phyloP scores from a whole-genome alignment of 495 filamentous ascomycete genomes.

The Tirmania nivea region DNA sequence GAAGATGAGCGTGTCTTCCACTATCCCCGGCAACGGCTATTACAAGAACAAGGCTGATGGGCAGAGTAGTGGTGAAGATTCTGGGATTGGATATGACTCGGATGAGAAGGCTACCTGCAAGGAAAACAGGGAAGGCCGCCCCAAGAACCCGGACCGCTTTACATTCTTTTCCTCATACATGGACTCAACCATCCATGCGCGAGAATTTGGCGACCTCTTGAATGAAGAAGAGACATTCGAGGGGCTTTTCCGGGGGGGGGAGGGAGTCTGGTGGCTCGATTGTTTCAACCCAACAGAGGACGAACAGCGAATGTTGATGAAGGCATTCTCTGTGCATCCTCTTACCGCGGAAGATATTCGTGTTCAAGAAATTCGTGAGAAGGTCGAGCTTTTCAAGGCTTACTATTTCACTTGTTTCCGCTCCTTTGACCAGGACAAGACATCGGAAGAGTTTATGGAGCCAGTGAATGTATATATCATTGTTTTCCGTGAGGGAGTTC shows the following conservation, averaged over 20 bases:
- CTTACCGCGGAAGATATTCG: conserved; percentile 91
- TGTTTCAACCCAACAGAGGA: conserved; percentile 71
- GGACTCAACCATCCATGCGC: conserved; percentile 74
- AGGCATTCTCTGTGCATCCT: conserved; percentile 85
- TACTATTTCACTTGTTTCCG: conserved; percentile 99
- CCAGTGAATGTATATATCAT: conserved; percentile 96
- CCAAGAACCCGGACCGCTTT: conserved; percentile 46
- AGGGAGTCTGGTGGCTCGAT: conserved; percentile 92
- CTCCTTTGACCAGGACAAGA: conserved; percentile 81
- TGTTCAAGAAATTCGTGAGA: conserved; percentile 89
- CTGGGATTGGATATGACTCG: conserved; percentile 62
- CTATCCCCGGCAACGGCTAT: background rate
- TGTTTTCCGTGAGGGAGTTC: conserved; percentile 83
- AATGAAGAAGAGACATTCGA: conserved; percentile 72
- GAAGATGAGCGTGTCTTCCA: conserved; percentile 43
- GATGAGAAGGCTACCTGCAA: conserved; percentile 46
- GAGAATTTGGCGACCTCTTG: conserved; percentile 67
- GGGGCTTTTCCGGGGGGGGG: conserved; percentile 73
- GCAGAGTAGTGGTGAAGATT: conserved; percentile 24
- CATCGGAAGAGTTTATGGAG: conserved; percentile 71
- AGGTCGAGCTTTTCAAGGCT: conserved; percentile 87
- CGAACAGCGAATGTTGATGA: conserved; percentile 80
- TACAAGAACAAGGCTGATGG: conserved; percentile 8
- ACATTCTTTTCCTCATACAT: conserved; percentile 91
- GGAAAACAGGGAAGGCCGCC: background rate